Percentiles rank a stretch among this genome's conserved stretches.
Evolutionary conservation across 192 early-diverging fungal genomes (phyloP).

Genomic region (Linnemannia zychae): DNA sequence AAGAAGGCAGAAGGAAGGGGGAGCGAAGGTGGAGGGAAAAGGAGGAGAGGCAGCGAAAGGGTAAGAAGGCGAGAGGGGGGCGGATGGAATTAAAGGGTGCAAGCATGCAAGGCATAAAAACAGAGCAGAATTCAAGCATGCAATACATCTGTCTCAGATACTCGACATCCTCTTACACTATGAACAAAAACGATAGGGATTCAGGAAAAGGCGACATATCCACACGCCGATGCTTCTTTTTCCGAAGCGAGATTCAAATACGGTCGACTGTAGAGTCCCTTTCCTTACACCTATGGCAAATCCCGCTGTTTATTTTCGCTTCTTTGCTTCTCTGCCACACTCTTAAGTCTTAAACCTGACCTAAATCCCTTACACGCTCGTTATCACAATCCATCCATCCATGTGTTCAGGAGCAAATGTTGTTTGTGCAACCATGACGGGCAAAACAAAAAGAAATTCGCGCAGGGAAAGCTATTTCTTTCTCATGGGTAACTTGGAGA

Average conservation of each 20-base stretch:
- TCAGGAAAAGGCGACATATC: not conserved
- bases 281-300: not conserved
- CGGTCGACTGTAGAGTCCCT: not conserved
- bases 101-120: too few relatives aligned
- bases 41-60: not conserved
- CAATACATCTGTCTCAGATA: too few relatives aligned
- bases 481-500: not conserved
- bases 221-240: not conserved
- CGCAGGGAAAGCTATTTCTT: not conserved
- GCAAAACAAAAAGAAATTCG: not conserved
- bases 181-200: not conserved
- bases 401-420: not conserved
- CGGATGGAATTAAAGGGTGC: not conserved
- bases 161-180: not conserved
- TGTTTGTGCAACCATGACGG: not conserved
- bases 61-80: not conserved
- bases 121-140: too few relatives aligned
- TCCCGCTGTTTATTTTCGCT: not conserved
- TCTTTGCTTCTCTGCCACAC: not conserved
- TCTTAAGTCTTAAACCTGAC: not conserved
- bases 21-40: not conserved
- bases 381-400: not conserved
- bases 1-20: not conserved
- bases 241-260: not conserved
- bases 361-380: not conserved